phyloP scores from a whole-genome alignment of 768 basidiomycete genomes.

The Tricholoma sp. region DNA sequence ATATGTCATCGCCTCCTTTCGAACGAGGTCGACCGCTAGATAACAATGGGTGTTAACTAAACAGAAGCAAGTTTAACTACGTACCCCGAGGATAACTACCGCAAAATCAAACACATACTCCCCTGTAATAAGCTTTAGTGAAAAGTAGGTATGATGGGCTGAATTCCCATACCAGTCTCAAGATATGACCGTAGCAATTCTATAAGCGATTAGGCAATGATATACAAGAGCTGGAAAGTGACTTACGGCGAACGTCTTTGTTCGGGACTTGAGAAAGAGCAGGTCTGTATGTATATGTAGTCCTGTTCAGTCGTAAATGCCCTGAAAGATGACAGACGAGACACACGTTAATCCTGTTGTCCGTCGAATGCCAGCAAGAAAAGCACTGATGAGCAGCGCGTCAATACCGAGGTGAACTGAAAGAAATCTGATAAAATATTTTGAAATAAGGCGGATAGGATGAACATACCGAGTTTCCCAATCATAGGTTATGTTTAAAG shows the following conservation, averaged over 20 bases:
- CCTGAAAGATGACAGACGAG: constrained; percentile 20
- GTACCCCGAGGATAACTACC: constrained; percentile 76
- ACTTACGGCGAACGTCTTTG: constrained; percentile 85
- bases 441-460: background rate
- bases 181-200: constrained; percentile 75
- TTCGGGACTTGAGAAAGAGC: constrained; percentile 74
- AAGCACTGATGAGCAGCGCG: constrained; percentile 71
- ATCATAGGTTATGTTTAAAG: constrained; percentile 40
- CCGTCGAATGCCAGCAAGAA: constrained; percentile 81
- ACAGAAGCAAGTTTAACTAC: constrained; percentile 19
- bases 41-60: background rate
- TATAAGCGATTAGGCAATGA: constrained; percentile 22
- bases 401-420: constrained; percentile 69
- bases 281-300: constrained; percentile 41
- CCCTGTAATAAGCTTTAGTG: constrained; percentile 35
- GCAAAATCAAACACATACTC: constrained; percentile 88
- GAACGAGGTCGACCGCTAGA: constrained; percentile 68
- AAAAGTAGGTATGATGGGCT: background rate
- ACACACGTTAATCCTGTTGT: constrained; percentile 84
- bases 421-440: constrained; percentile 6
- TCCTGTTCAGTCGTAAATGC: background rate
- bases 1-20: constrained; percentile 47
- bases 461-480: constrained; percentile 46
- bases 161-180: constrained; percentile 53
- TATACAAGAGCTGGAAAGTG: background rate